Evolutionary conservation across 345 rosid species (phyloP), one percentile per base, ranked within the genome.

Genomic region (Rhizophora mangle): DNA sequence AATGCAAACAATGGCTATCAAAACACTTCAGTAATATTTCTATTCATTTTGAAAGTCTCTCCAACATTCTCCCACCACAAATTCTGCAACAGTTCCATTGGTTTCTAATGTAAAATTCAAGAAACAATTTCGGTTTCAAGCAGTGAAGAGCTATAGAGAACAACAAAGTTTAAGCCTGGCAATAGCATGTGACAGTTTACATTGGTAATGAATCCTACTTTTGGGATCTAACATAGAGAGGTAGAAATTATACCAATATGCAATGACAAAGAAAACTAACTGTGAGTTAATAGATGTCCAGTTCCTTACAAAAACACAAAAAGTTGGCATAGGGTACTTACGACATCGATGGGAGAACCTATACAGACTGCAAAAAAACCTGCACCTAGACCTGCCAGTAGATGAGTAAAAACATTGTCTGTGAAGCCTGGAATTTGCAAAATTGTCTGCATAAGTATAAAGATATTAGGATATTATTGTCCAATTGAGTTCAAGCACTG

Each of bases 291-390:
- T 13, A 16, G 16, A 49, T 29, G 61, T 21, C 43, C 60, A 21
- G 20, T 67, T 31, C 27, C 46, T 61, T 36, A 30, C 32, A 26
- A 58, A 57, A 64, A 19, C 30, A 36, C 27, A 55, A 67, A 72
- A 63, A 64, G 65, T 60, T 61, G 70, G 73, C 29, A 62, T 70
- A 71, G 68, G 65, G 58, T 67, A 64, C 84, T 69, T 82, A 88
- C 97, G 83, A 95, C 96, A 79, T 95, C 99, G 67, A 95, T 85
- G 32, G 97, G 97, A 62, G 97, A 92, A 74, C 99, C 99, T 37
- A 95, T 85, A 75, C 96, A 89, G 75, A 90, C 97, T 31, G 97
- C 99, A 53, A 92, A 88, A 70, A 95, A 80, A 65, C 97, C 99
- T 68, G 99, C 97, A 77, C 93, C 96, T 16, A 95, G 82, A 75